phyloP scores from a whole-genome alignment of 768 basidiomycete species.

The Hemileccinum impolitum region DNA sequence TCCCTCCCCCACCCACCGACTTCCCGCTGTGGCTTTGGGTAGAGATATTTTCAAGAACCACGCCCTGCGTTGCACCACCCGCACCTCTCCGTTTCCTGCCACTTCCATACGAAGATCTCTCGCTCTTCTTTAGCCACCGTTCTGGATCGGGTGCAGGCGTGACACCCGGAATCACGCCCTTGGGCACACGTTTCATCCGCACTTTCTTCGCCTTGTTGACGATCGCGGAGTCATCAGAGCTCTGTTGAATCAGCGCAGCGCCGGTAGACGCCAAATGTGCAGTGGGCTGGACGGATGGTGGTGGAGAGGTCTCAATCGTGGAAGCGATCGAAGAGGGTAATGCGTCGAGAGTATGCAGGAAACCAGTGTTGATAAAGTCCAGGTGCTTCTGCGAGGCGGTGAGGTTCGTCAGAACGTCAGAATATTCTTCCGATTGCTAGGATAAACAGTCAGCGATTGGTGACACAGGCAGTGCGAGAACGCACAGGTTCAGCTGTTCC shows the following conservation, averaged over 20 bases:
- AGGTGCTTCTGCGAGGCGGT: constrained; percentile 77
- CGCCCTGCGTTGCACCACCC: constrained; percentile 71
- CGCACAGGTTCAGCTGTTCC: constrained; percentile 75
- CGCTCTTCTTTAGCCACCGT: constrained; percentile 85
- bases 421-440: constrained; percentile 83
- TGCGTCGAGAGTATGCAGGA: constrained; percentile 58
- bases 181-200: constrained; percentile 65
- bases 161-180: constrained; percentile 72
- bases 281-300: constrained; percentile 45
- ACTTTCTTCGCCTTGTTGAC: constrained; percentile 45
- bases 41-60: constrained; percentile 27
- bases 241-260: constrained; percentile 24
- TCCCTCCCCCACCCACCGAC: constrained; percentile 34
- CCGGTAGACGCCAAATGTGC: constrained; percentile 23
- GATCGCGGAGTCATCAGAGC: constrained; percentile 35
- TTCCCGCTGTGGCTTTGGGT: constrained; percentile 32
- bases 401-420: constrained; percentile 84
- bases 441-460: constrained; percentile 6
- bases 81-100: constrained; percentile 52
- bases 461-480: constrained; percentile 17
- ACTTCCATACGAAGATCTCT: constrained; percentile 55
- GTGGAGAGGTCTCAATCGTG: constrained; percentile 59
- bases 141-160: constrained; percentile 85
- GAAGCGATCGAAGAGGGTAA: constrained; percentile 50
- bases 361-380: constrained; percentile 76